These are phyloP conservation scores for Carex pumila DNA, from an alignment of 176 grass and related monocot genomes.

Conservation along the genomic window DNA sequence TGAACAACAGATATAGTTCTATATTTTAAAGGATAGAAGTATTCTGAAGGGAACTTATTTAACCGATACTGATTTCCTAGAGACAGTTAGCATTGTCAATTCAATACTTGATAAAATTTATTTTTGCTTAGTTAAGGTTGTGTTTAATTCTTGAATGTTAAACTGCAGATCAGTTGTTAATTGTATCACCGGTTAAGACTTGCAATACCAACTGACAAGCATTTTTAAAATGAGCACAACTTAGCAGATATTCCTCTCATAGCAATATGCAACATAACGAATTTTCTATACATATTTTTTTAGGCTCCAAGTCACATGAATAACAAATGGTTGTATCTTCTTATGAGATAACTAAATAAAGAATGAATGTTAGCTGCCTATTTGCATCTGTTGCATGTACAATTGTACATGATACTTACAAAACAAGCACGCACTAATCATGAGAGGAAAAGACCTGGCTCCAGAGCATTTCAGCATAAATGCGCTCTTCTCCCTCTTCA, in stretches of 20 bases:
- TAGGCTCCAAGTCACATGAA: not conserved
- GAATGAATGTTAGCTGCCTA: not conserved
- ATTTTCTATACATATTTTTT: not conserved
- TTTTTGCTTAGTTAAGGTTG: no score
- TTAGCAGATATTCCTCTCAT: not conserved
- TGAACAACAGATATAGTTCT: not conserved
- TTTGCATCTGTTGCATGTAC: not conserved
- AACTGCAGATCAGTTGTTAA: not conserved
- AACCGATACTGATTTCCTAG: not conserved
- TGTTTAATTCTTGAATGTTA: not conserved
- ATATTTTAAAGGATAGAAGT: not conserved
- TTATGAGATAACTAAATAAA: not conserved
- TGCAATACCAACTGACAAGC: not conserved
- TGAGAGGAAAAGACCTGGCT: conserved; percentile 55
- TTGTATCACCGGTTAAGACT: not conserved
- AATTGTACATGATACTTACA: not conserved
- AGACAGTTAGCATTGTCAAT: not conserved
- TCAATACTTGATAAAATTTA: not conserved
- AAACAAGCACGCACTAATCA: not conserved
- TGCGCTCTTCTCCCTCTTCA: conserved; percentile 57
- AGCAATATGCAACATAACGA: not conserved
- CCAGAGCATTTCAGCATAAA: conserved; percentile 75
- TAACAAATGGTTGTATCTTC: not conserved
- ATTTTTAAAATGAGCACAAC: not conserved
- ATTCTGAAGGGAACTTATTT: not conserved